Conservation (phyloP, 345 rosid genomes). For the Gossypium anomalum region DNA sequence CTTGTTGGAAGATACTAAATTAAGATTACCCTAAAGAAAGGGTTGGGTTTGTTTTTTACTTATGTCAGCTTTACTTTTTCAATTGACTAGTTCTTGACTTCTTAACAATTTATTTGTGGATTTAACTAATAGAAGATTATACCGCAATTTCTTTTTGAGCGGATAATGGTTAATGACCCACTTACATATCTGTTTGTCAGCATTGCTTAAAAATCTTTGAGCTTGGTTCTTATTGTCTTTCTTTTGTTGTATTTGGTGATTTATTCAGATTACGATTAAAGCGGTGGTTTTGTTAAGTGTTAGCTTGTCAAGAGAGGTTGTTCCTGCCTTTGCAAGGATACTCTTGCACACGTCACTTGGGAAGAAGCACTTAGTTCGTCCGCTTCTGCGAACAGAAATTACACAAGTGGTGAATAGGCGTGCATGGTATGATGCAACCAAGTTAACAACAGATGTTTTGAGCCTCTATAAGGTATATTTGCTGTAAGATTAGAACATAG, state of each 20-base stretch:
- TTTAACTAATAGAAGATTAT: neutral
- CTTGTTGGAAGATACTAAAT: conserved; percentile 4
- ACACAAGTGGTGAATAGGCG: conserved; percentile 89
- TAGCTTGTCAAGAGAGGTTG: conserved; percentile 87
- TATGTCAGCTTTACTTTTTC: neutral
- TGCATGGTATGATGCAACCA: conserved; percentile 89
- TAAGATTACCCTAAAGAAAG: neutral
- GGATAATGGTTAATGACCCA: neutral
- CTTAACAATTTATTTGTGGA: neutral
- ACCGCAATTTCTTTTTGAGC: neutral
- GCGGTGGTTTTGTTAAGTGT: conserved; percentile 75
- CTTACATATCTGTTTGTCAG: neutral
- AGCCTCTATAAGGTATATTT: conserved; percentile 74
- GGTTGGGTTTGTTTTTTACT: neutral
- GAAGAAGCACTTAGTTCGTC: conserved; percentile 90
- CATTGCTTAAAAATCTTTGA: neutral
- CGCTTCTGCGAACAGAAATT: conserved; percentile 81
- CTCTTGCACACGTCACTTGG: conserved; percentile 84
- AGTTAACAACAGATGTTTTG: conserved; percentile 74
- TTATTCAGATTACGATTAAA: conserved; percentile 47
- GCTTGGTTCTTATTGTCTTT: neutral
- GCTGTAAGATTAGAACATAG: neutral
- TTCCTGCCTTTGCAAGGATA: conserved; percentile 87
- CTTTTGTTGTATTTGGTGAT: conserved; percentile 9
- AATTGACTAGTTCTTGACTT: neutral